Evolutionary conservation across 2,329 filamentous ascomycete genomes (phyloP).

Genomic region (Apiospora sp.): DNA sequence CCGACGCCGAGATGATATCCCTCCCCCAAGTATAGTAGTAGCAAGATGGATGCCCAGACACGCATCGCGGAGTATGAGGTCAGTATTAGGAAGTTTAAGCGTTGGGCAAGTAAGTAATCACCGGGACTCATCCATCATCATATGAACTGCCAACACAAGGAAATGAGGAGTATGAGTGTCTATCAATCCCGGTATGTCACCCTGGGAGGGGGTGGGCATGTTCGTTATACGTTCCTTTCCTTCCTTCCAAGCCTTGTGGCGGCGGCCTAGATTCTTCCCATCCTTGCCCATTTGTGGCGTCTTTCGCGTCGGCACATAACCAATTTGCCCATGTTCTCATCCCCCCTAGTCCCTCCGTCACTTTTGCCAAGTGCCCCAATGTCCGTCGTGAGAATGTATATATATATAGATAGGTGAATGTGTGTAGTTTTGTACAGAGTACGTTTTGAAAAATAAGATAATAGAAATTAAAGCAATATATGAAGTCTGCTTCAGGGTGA

Average conservation of each 20-base stretch:
- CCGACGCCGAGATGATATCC: background rate
- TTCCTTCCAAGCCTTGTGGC: background rate
- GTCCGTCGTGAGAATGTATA: background rate
- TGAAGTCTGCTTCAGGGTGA: background rate
- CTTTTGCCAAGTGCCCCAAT: background rate
- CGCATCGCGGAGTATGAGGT: background rate
- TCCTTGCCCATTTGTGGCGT: background rate
- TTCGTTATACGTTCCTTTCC: background rate
- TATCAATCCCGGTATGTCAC: background rate
- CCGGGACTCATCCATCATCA: background rate
- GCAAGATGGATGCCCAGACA: too few relatives aligned
- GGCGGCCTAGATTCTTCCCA: background rate
- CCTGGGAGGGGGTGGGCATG: background rate
- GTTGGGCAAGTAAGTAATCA: background rate
- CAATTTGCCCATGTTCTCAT: background rate
- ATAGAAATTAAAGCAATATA: constrained; percentile 18
- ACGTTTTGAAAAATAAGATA: background rate
- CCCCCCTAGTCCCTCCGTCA: background rate
- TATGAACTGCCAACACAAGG: background rate
- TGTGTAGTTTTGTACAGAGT: background rate
- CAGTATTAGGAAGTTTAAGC: background rate
- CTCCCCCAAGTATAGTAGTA: background rate
- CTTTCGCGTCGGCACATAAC: background rate
- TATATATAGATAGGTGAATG: background rate
- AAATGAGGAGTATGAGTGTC: background rate